Evolutionary conservation across 1,139 yeast genomes (phyloP), one percentile per base, ranked within the genome.

Genomic region (Taiozyma sp.): DNA sequence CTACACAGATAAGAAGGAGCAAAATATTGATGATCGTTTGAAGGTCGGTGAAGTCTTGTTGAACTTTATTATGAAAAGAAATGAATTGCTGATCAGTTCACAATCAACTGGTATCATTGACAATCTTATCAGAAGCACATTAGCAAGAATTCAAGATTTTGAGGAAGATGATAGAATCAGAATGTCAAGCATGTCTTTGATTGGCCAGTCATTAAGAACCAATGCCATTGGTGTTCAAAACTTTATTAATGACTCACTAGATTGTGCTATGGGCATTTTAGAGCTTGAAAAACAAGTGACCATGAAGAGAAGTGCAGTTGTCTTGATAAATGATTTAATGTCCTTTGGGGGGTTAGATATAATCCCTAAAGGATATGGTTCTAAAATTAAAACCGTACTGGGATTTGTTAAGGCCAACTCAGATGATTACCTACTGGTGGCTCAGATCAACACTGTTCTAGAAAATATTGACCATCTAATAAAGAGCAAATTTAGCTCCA

Each of bases 171-270:
- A 75, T 50, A 75, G 84, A 44, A 60, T 89, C 43, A 73, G 97
- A 57, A 85, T 89, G 86, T 90, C 97, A 1, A 81, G 96, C 0
- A 77, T 90, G 81, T 88, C 97, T 1, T 66, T 93, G 16, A 67
- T 91, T 21, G 96, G 97, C 22, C 68, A 77, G 6, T 72, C 86
- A 35, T 79, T 90, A 61, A 80, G 79, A 53, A 71, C 72, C 3
- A 81, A 83, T 57, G 83, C 89, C 0, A 55, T 71, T 3, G 88
- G 86, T 0, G 62, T 88, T 2, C 53, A 73, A 0, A 65, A 66
- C 1, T 68, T 71, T 49, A 66, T 89, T 29, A 67, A 67, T 1
- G 85, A 83, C 52, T 76, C 84, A 9, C 66, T 88, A 44, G 97
- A 89, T 62, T 83, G 95, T 62, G 81, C 88, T 0, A 64, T 88